These are phyloP conservation scores for Hypoxylon sp. DNA, from an alignment of 2,329 filamentous ascomycete species.

Conservation along the genomic window DNA sequence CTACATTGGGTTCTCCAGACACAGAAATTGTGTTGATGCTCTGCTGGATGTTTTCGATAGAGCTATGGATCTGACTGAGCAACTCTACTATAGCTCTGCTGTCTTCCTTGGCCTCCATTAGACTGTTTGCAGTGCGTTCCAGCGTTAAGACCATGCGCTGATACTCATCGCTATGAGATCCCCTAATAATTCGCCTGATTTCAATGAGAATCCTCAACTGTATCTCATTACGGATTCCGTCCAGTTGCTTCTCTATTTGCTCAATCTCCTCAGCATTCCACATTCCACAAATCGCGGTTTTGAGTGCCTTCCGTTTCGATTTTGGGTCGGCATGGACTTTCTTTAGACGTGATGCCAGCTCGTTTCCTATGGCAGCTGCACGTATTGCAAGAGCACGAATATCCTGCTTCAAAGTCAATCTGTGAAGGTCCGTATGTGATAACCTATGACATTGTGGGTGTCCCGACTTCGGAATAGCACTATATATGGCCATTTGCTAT, in stretches of 20 bases:
- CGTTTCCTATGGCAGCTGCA: conserved; percentile 43
- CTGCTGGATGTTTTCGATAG: conserved; percentile 18
- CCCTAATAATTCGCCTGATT: conserved; percentile 29
- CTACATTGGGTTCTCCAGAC: background rate
- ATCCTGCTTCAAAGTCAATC: conserved; percentile 23
- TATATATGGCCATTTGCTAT: background rate
- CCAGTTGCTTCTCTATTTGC: conserved; percentile 38
- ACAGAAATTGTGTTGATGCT: background rate
- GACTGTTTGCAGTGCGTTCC: conserved; percentile 31
- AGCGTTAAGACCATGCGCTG: conserved; percentile 25
- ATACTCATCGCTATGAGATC: conserved; percentile 27
- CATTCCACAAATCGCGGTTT: conserved; percentile 26
- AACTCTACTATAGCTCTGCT: conserved; percentile 33
- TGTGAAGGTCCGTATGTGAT: background rate
- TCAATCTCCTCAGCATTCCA: conserved; percentile 46
- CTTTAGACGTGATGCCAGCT: conserved; percentile 32
- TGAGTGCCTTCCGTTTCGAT: conserved; percentile 44
- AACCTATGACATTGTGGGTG: background rate
- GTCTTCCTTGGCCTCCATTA: conserved; percentile 31
- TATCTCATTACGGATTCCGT: conserved; percentile 42
- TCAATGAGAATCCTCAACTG: conserved; percentile 40
- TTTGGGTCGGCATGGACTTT: conserved; percentile 30
- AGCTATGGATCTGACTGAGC: conserved; percentile 29
- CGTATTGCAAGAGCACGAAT: conserved; percentile 36
- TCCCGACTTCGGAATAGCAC: background rate